Percentiles rank a stretch among this genome's conserved stretches.
phyloP scores from a whole-genome alignment of 768 basidiomycete genomes.

The Cyathus striatus region DNA sequence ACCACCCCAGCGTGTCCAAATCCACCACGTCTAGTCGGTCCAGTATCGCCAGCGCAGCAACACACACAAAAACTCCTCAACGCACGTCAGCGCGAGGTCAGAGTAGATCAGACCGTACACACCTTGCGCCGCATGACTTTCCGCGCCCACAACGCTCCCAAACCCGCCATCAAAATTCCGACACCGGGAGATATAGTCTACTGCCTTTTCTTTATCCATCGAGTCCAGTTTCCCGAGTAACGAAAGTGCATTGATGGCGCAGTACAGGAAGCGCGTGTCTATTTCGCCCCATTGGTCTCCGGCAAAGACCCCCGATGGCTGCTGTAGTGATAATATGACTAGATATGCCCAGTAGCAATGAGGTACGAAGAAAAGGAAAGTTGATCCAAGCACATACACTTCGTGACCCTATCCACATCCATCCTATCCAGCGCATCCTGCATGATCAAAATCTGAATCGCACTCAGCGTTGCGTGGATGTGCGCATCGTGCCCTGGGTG shows the following conservation, averaged over 20 bases:
- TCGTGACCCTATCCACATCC: conserved; percentile 62
- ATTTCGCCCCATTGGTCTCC: conserved; percentile 91
- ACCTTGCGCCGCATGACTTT: conserved; percentile 94
- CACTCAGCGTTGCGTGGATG: conserved; percentile 80
- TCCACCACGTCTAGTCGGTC: conserved; percentile 80
- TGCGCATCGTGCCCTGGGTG: conserved; percentile 94
- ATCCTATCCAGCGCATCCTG: conserved; percentile 76
- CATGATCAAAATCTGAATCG: conserved; percentile 85
- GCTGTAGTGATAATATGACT: conserved; percentile 86
- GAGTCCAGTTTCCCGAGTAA: conserved; percentile 71
- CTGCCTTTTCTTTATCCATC: conserved; percentile 63
- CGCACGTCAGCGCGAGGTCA: not conserved
- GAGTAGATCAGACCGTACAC: conserved; percentile 4
- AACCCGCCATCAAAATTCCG: conserved; percentile 96
- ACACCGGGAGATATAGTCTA: conserved; percentile 71
- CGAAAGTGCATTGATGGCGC: conserved; percentile 78
- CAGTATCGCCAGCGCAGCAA: conserved; percentile 82
- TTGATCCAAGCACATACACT: conserved; percentile 66
- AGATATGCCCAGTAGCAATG: conserved; percentile 1
- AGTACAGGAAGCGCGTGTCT: conserved; percentile 89
- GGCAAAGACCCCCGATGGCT: conserved; percentile 81
- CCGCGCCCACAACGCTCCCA: conserved; percentile 77
- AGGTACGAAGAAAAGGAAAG: not conserved
- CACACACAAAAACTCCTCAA: conserved; percentile 94
- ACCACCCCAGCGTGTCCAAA: conserved; percentile 78